Evolutionary conservation across 352 stramenopile species (phyloP), one percentile per base, ranked within the genome.

Genomic region (Blastocystis sp.): DNA sequence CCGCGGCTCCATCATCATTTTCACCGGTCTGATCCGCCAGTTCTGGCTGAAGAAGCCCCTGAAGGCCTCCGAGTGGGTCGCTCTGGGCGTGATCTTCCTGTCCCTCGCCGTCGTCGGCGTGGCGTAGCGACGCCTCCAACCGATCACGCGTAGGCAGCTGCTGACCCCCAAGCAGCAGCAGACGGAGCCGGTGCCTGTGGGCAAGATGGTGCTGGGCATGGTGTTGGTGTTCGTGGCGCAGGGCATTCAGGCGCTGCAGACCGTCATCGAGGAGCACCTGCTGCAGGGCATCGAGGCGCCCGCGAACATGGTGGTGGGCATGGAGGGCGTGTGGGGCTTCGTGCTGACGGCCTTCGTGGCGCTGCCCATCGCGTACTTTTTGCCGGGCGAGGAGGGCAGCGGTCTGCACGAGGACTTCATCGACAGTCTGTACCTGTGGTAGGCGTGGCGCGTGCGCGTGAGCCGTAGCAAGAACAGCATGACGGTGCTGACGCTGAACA

Each of bases 401-500:
- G 74, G 74, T 40, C 74, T 84, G 19, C 74, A 84, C 48, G 74
- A 84, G 34, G 74, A 84, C 62, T 84, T 84, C 74, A 84, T 84
- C 10, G 74, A 84, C 38, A 71, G 59, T 84, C 74, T 84, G 59
- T 64, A 64, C 38, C 17, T 84, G 74, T 84, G 74, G 66, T 77
- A 77, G 66, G 66, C 2, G 11, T 11, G 66, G 52, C 3, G n/a
- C 9, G 66, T 0, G 7, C 14, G 66, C 38, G 52, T 71, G 14
- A 71, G 17, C 3, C 14, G 23, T 53, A 77, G 66, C 74, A 84
- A 84, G 62, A 84, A 84, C 38, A 84, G 62, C 38, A 41, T 23
- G 21, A 71, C 62, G 21, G 48, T 84, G n/a, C 38, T 84, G 62
- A 65, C 28, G 59, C 45, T 84, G n/a, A 84, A 84, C 38, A 71